phyloP scores from a whole-genome alignment of 2,329 filamentous ascomycete genomes.

The Lasiodiplodia sp. region DNA sequence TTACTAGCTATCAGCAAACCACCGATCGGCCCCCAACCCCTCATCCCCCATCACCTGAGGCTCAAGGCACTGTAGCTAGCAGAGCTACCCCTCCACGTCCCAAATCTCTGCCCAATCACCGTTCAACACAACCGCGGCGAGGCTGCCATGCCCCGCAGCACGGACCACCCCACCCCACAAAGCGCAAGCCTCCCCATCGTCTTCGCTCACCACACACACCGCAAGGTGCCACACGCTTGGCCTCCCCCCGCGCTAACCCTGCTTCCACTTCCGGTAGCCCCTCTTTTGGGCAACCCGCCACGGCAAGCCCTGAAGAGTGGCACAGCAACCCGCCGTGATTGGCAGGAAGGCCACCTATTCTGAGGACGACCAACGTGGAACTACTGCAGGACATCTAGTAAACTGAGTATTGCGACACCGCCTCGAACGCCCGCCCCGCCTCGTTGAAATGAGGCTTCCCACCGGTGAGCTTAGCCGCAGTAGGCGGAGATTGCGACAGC shows the following conservation, averaged over 20 bases:
- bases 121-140: not conserved
- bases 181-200: not conserved
- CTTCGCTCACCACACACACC: slow-evolving; percentile 17
- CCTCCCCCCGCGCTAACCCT: slow-evolving; percentile 12
- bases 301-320: not conserved
- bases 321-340: not conserved
- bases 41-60: not conserved
- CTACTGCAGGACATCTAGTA: not conserved
- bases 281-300: slow-evolving; percentile 11
- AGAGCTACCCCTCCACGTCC: not conserved
- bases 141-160: slow-evolving; percentile 1
- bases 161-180: not conserved
- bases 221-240: slow-evolving; percentile 20
- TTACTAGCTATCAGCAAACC: not conserved
- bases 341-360: not conserved
- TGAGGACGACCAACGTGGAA: not conserved
- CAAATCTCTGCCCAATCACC: slow-evolving; percentile 1
- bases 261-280: not conserved
- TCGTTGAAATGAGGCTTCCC: not conserved
- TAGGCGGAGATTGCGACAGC: not conserved
- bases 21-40: not conserved
- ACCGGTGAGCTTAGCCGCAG: not conserved
- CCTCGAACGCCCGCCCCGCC: not conserved
- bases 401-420: not conserved
- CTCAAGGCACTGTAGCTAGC: not conserved